Evolutionary conservation across 2,329 filamentous ascomycete genomes (phyloP), one percentile per base, ranked within the genome.

Genomic region (Rutstroemia sydowiana): DNA sequence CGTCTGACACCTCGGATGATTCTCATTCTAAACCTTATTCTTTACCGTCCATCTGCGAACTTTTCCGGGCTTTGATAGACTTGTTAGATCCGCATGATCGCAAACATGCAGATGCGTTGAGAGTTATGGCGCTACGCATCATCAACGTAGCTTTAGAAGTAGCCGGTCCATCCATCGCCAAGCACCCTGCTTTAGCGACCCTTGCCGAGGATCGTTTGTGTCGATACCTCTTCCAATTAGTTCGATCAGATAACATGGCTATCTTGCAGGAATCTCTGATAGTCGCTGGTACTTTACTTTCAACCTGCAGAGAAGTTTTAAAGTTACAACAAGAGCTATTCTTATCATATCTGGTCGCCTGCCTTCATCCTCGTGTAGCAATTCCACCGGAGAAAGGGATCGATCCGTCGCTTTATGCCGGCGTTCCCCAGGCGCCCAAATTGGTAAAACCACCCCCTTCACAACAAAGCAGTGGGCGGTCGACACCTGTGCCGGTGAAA

Each of bases 261-360:
- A 89, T 98, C 52, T 74, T 98, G 14, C 90, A 95, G 65, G 91
- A 95, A 67, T 95, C 93, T 2, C 74, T 98, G 18, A 85, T 92
- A 55, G 93, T 98, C 47, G 87, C 92, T 1, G 89, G 90, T 14
- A 98, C 93, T 4, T 72, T 98, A 23, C 73, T 98, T 30, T 87
- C 91, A 26, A 97, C 93, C 0, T 97, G 93, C 64, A 82, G 93
- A 56, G 83, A 83, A 28, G 88, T 96, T 13, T 76, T 98, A 40
- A 97, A 97, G 71, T 75, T 98, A 39, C 93, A 98, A 66, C 93
- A 98, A 70, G 93, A 98, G 70, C 76, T 98, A 0, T 98, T 95
- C 65, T 72, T 98, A 32, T 95, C 91, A 1, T 98, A 98, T 65
- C 71, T 98, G 45, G 88, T 98, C 20, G 88, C 90, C 6, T 98